Evolutionary conservation across 257 asterid genomes (phyloP).

Genomic region (Lavandula angustifolia): DNA sequence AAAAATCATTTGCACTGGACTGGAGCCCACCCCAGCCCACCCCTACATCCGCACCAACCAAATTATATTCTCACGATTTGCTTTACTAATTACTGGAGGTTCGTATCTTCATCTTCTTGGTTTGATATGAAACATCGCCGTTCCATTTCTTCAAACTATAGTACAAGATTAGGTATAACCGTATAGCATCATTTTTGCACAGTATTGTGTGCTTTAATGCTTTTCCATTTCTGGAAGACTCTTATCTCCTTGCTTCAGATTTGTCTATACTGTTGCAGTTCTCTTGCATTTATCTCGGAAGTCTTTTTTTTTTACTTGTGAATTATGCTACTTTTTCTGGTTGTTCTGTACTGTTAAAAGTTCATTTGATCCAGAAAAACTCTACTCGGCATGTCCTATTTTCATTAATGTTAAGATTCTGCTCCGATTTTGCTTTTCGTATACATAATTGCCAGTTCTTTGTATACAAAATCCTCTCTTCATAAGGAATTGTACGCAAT

Average conservation of each 20-base stretch:
- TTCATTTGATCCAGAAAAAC: constrained; percentile 10
- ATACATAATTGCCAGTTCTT: constrained; percentile 11
- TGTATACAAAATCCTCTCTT: neutral
- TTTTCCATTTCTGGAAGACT: constrained; percentile 3
- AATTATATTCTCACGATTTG: constrained; percentile 22
- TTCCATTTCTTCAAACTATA: constrained; percentile 5
- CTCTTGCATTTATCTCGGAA: constrained; percentile 1
- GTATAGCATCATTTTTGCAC: neutral
- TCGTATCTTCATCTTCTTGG: constrained; percentile 24
- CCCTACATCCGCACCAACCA: no score
- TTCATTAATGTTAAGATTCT: constrained; percentile 7
- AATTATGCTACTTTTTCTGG: constrained; percentile 28
- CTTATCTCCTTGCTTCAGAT: constrained; percentile 19
- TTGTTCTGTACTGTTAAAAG: constrained; percentile 1
- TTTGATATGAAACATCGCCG: constrained; percentile 1
- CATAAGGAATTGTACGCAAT: neutral
- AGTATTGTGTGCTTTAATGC: constrained; percentile 1
- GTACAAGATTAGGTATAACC: neutral
- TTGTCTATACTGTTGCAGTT: constrained; percentile 4
- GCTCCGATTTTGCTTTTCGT: neutral
- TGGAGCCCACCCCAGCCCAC: no score
- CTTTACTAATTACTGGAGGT: constrained; percentile 37
- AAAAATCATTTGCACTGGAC: no score
- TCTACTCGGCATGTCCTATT: constrained; percentile 4
- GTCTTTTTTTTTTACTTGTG: constrained; percentile 8